Evolutionary conservation across 2,329 filamentous ascomycete genomes (phyloP), one percentile per base, ranked within the genome.

Genomic region (Fusarium paranaense): DNA sequence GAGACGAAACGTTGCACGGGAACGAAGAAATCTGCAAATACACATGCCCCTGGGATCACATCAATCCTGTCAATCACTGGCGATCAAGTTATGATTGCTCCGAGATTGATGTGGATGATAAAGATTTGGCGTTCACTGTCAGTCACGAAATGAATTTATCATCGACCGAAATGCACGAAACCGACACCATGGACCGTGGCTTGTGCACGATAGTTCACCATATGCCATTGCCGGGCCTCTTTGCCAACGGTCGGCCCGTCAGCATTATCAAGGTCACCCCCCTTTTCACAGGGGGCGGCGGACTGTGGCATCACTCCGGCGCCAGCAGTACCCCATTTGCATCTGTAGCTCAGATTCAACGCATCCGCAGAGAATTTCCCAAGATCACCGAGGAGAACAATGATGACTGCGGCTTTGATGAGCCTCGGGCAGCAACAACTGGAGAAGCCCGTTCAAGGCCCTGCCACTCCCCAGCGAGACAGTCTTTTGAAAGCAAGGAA

Each of bases 181-280:
- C 11, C 2, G 33, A n/a, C 7, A 22, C 52, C 2, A 18, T 18
- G 3, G 18, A 20, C 18, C 20, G 54, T 57, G 66, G 59, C 4
- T 10, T 73, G 11, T 78, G 73, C 25, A 67, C 45, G 33, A 11
- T 78, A 20, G 10, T 76, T 18, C 38, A 35, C 2, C 61, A 70
- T 2, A 59, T 56, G 56, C 38, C 64, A 11, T 16, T 77, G 5
- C n/a, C 38, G 4, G 50, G 30, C n/a, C 30, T 35, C 32, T 52
- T 30, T 13, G 61, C 37, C 14, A 60, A 65, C n/a, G 63, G 67
- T 30, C 62, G 63, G 11, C 61, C 27, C 38, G 35, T 76, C 54
- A 72, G 73, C 18, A 59, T 77, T 32, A 60, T 79, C 33, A 67
- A 71, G 25, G 62, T 79, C 32, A 27, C 45, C 37, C 75, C 74